A percentile compares a stretch with the other conserved stretches of the same genome.
Conservation (phyloP, 2,329 filamentous ascomycete species). For the Chaetomiaceae sp. region DNA sequence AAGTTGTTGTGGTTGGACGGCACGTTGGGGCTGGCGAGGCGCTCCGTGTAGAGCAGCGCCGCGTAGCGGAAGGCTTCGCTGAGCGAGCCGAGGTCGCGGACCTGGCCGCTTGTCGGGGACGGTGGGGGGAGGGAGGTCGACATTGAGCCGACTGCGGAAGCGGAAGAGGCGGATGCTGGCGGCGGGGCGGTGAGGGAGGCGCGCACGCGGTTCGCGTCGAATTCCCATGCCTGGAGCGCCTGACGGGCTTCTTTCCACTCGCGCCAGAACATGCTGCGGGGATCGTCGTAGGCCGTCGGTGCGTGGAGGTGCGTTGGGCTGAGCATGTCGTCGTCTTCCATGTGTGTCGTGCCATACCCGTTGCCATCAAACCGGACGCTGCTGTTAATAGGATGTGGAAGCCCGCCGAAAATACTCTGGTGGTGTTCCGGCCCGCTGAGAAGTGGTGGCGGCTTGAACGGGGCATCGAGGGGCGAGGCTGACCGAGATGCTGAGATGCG, state of each 20-base stretch:
- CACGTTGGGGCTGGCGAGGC: slow-evolving; percentile 71
- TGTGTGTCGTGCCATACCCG: slow-evolving; percentile 51
- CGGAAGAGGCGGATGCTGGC: slow-evolving; percentile 8
- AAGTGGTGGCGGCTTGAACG: slow-evolving; percentile 36
- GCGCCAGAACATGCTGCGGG: slow-evolving; percentile 67
- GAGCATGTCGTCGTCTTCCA: slow-evolving; percentile 52
- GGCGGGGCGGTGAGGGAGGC: slow-evolving; percentile 37
- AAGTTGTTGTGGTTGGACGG: slow-evolving; percentile 73
- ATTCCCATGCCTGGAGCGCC: slow-evolving; percentile 76
- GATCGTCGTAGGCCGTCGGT: slow-evolving; percentile 51
- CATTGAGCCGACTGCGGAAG: background rate
- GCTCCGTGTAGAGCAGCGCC: slow-evolving; percentile 83
- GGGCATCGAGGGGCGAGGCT: slow-evolving; percentile 38
- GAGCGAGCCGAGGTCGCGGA: slow-evolving; percentile 72
- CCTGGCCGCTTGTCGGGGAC: slow-evolving; percentile 54
- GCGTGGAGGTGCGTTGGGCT: slow-evolving; percentile 39
- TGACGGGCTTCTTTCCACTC: slow-evolving; percentile 80
- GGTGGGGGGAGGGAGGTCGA: slow-evolving; percentile 13
- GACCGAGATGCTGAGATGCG: slow-evolving; percentile 16
- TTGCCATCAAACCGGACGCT: slow-evolving; percentile 58
- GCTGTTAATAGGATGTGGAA: slow-evolving; percentile 41
- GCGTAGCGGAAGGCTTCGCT: slow-evolving; percentile 89
- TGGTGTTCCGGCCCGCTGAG: slow-evolving; percentile 27
- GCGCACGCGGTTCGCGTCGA: slow-evolving; percentile 53
- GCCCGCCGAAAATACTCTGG: slow-evolving; percentile 35